phyloP scores from a whole-genome alignment of 345 rosid species.

The Heritiera littoralis region DNA sequence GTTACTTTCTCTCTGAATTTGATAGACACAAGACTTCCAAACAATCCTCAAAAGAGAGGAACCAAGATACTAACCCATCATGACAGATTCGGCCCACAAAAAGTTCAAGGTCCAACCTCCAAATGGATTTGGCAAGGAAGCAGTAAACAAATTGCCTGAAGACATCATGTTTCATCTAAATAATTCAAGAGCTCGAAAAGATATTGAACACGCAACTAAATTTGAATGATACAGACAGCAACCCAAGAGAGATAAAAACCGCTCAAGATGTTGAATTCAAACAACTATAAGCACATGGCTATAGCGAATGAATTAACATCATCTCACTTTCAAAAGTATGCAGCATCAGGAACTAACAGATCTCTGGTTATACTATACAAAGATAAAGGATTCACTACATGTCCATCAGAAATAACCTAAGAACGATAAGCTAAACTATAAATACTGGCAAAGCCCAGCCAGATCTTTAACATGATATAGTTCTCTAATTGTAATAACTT shows the following conservation, averaged over 20 bases:
- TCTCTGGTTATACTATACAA: not conserved
- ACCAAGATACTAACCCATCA: too few relatives aligned
- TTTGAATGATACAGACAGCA: not conserved
- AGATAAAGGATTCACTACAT: not conserved
- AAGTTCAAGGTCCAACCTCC: not conserved
- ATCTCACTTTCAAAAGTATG: not conserved
- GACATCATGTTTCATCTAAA: not conserved
- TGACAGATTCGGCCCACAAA: too few relatives aligned
- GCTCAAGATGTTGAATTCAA: not conserved
- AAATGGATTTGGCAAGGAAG: not conserved
- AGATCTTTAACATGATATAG: not conserved
- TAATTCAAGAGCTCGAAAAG: not conserved
- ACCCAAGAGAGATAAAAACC: not conserved
- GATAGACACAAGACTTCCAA: not conserved
- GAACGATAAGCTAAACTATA: not conserved
- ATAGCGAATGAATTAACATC: not conserved
- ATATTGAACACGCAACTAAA: not conserved
- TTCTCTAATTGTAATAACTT: not conserved
- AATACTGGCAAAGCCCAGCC: not conserved
- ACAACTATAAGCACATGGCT: not conserved
- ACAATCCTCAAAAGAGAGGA: too few relatives aligned
- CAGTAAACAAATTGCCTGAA: not conserved
- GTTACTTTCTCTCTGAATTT: not conserved
- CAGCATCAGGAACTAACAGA: not conserved
- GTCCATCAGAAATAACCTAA: not conserved